Percentiles rank a stretch among this genome's conserved stretches.
These are phyloP conservation scores for Hysterium pulicare DNA, from an alignment of 2,329 filamentous ascomycete species.

Conservation along the genomic window DNA sequence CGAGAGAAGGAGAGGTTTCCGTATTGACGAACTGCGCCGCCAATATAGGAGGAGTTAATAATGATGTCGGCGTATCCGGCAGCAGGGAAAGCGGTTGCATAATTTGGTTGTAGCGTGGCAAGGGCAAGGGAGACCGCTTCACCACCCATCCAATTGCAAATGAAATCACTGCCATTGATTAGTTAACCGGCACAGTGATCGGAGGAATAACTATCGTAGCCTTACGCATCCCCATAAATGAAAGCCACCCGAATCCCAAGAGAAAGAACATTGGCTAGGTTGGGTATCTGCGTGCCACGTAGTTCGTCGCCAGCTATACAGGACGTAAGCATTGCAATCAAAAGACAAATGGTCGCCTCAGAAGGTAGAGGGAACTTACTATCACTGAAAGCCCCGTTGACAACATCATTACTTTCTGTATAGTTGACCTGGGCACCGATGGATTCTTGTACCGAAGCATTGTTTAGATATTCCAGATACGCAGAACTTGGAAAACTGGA, in stretches of 20 bases:
- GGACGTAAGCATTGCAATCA: constrained; percentile 9
- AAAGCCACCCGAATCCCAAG: constrained; percentile 57
- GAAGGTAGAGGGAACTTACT: constrained; percentile 15
- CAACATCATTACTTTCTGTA: constrained; percentile 41
- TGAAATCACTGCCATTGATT: constrained; percentile 41
- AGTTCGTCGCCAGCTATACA: constrained; percentile 44
- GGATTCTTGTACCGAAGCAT: constrained; percentile 44
- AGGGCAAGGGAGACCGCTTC: constrained; percentile 65
- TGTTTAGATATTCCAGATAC: constrained; percentile 52
- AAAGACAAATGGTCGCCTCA: background rate
- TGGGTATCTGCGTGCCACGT: constrained; percentile 38
- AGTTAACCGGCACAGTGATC: background rate
- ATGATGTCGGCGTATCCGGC: constrained; percentile 72
- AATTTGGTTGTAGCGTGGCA: constrained; percentile 37
- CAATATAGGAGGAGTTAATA: constrained; percentile 64
- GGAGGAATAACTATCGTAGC: background rate
- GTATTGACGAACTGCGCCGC: constrained; percentile 69
- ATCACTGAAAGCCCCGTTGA: constrained; percentile 38
- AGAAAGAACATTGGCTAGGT: constrained; percentile 42
- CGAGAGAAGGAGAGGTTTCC: constrained; percentile 59
- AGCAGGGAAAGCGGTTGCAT: constrained; percentile 54
- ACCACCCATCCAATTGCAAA: constrained; percentile 66
- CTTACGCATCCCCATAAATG: constrained; percentile 62
- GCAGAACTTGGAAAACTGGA: constrained; percentile 38
- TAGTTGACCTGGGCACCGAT: constrained; percentile 52